Evolutionary conservation across 1,284 basidiomycete genomes (phyloP), one percentile per base, ranked within the genome.

Genomic region (Ustilago tritici): DNA sequence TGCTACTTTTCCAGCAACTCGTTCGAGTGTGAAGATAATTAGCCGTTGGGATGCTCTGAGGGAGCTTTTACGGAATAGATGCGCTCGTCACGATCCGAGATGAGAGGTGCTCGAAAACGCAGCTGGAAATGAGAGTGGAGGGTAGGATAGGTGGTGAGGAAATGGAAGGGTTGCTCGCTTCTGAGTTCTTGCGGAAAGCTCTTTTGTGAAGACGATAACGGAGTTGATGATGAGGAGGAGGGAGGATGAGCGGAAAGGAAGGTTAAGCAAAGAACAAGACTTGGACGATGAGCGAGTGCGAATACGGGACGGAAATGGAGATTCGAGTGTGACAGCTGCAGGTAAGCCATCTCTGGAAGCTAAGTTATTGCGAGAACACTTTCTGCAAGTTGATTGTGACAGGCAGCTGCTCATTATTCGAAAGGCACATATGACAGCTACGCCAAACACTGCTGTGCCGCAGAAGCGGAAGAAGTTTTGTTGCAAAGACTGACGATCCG

Each of bases 201-300:
- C 65, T 62, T 54, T 40, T 35, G 49, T 61, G 65, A 67, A 67
- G 59, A 41, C 59, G 40, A 46, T 14, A 53, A 32, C 57, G 65
- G 61, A 67, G 55, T 34, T 54, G 47, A 46, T 14, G 58, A 32
- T 12, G 46, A 28, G 31, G 52, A 35, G 40, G 59, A 53, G n/a
- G 56, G 50, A 58, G 10, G 46, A 19, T 49, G n/a, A 43, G 32
- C 28, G 34, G 36, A 56, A 43, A 53, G 35, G 52, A 56, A 32
- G 57, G 38, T 41, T 34, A 34, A 17, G 34, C 28, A 14, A 32
- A 6, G 47, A 41, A 23, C 11, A 52, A 41, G 31, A 46, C 12
- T 12, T 23, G 34, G 14, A 56, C 17, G 17, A 23, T 41, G 31
- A 40, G 58, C 10, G 10, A 47, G 34, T 49, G 35, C 28, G 36